A percentile compares a stretch with the other conserved stretches of the same genome.
Evolutionary conservation across 805 yeast species (phyloP).

Genomic region (Ogataea ramenticola): DNA sequence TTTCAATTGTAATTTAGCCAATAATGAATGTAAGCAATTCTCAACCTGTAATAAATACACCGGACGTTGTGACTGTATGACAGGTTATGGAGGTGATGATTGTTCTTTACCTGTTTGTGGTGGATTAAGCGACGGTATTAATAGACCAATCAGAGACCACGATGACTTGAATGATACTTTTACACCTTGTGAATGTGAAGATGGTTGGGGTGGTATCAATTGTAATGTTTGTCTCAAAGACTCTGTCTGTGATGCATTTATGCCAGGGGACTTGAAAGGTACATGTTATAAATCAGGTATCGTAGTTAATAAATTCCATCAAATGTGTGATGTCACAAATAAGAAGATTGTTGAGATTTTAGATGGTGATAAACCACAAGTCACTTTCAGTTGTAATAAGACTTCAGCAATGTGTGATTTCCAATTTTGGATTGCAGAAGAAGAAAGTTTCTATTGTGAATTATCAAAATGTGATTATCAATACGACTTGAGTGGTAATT

Average conservation of each 20-base stretch:
- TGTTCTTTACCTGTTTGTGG: slow-evolving; percentile 90
- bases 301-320: slow-evolving; percentile 72
- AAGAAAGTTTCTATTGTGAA: slow-evolving; percentile 87
- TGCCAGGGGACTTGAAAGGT: slow-evolving; percentile 79
- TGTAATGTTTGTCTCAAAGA: slow-evolving; percentile 81
- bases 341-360: slow-evolving; percentile 75
- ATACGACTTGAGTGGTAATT: slow-evolving; percentile 52
- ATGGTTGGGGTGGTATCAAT: slow-evolving; percentile 92
- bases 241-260: slow-evolving; percentile 71
- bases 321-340: slow-evolving; percentile 93
- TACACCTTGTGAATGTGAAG: slow-evolving; percentile 55
- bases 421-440: slow-evolving; percentile 92
- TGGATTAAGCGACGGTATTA: slow-evolving; percentile 53
- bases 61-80: slow-evolving; percentile 87
- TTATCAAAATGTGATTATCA: slow-evolving; percentile 65
- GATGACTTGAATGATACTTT: slow-evolving; percentile 14
- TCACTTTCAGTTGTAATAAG: slow-evolving; percentile 81
- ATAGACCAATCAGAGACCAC: slow-evolving; percentile 54
- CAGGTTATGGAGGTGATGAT: slow-evolving; percentile 91
- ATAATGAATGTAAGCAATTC: slow-evolving; percentile 84
- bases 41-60: slow-evolving; percentile 82
- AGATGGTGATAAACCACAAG: slow-evolving; percentile 80
- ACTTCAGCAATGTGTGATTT: slow-evolving; percentile 66
- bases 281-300: slow-evolving; percentile 86
- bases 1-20: slow-evolving; percentile 90